A percentile compares a stretch with the other conserved stretches of the same genome.
These are phyloP conservation scores for Populus tremula DNA, from an alignment of 345 rosid genomes.

Conservation along the genomic window DNA sequence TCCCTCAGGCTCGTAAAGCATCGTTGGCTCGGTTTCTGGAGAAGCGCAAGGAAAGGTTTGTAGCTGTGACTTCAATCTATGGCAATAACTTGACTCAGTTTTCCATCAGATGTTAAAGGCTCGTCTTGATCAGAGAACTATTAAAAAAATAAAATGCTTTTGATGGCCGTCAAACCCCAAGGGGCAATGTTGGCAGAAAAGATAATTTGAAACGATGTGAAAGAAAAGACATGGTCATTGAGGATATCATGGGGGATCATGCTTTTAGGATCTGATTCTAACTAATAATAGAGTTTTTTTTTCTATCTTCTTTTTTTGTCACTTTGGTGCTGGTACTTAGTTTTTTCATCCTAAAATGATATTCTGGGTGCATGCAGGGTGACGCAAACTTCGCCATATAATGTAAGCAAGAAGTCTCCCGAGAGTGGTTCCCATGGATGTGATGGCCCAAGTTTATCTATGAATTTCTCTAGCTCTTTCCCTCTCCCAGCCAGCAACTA, in stretches of 20 bases:
- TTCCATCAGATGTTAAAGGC: background rate
- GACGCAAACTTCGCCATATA: constrained; percentile 18
- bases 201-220: background rate
- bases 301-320: too few species aligned
- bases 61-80: constrained; percentile 1
- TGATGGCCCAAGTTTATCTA: constrained; percentile 8
- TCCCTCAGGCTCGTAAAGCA: constrained; percentile 37
- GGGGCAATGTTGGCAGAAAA: background rate
- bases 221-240: background rate
- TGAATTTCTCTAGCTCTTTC: constrained; percentile 24
- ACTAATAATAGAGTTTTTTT: background rate
- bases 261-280: background rate
- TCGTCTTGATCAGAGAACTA: background rate
- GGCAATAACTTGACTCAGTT: background rate
- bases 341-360: background rate
- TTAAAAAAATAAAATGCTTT: background rate
- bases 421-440: background rate
- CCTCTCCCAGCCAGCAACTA: constrained; percentile 21
- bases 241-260: background rate
- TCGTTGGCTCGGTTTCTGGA: constrained; percentile 32
- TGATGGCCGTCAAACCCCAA: background rate
- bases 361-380: constrained; percentile 8
- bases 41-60: constrained; percentile 36
- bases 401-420: constrained; percentile 9
- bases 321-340: background rate